phyloP scores from a whole-genome alignment of 768 basidiomycete genomes.

The Steccherinum ochraceum region DNA sequence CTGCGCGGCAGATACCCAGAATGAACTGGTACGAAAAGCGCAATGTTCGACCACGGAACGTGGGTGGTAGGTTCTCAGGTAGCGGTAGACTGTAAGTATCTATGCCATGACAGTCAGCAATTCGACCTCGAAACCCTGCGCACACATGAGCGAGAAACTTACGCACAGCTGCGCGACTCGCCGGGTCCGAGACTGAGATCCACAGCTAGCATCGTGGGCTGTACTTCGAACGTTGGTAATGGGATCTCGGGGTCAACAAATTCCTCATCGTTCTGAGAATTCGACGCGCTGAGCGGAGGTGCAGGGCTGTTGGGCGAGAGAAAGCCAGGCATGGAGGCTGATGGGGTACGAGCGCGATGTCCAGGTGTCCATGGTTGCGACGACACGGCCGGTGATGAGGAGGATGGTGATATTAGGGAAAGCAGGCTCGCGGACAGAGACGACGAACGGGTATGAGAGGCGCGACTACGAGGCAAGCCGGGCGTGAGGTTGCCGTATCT shows the following conservation, averaged over 20 bases:
- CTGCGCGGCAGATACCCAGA: slow-evolving; percentile 78
- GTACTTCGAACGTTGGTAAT: slow-evolving; percentile 81
- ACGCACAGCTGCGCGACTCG: slow-evolving; percentile 77
- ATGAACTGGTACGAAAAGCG: slow-evolving; percentile 86
- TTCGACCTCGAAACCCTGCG: background rate
- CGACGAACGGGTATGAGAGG: slow-evolving; percentile 43
- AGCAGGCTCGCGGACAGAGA: background rate
- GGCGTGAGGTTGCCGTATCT: slow-evolving; percentile 7
- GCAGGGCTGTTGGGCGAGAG: slow-evolving; percentile 8
- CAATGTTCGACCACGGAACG: slow-evolving; percentile 79
- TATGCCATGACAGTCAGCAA: slow-evolving; percentile 32
- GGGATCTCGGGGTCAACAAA: slow-evolving; percentile 56
- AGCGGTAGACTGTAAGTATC: slow-evolving; percentile 76
- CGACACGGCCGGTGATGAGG: slow-evolving; percentile 33
- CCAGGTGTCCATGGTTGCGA: slow-evolving; percentile 14
- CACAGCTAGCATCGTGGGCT: slow-evolving; percentile 84
- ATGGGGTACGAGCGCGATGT: slow-evolving; percentile 19
- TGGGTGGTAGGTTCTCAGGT: slow-evolving; percentile 82
- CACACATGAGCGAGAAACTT: background rate
- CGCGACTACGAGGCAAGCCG: slow-evolving; percentile 16
- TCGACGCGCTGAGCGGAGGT: slow-evolving; percentile 10
- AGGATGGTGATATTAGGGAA: slow-evolving; percentile 37
- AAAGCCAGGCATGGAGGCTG: slow-evolving; percentile 12
- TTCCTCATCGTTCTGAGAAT: slow-evolving; percentile 25
- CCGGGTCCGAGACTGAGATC: slow-evolving; percentile 81